Conservation (phyloP, 345 rosid species). For the Diplotaxis tenuifolia region DNA sequence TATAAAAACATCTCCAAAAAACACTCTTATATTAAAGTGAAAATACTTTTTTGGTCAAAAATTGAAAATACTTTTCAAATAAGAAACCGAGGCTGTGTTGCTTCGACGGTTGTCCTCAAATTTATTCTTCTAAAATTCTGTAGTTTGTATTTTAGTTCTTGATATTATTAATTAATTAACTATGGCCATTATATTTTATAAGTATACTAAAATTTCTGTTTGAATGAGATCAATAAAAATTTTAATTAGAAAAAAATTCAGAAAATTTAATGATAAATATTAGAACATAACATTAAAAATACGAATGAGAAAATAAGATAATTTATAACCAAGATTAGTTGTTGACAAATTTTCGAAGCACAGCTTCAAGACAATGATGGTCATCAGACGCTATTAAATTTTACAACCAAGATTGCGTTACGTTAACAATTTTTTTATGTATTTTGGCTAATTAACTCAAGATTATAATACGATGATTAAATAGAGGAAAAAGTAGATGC, state of each 20-base stretch:
- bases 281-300: not conserved
- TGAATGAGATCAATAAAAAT: not conserved
- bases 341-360: not conserved
- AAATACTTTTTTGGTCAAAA: too few species aligned
- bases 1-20: too few species aligned
- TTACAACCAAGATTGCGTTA: not conserved
- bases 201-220: too few species aligned
- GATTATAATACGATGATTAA: not conserved
- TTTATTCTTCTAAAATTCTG: too few species aligned
- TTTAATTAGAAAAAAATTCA: too few species aligned
- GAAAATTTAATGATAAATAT: not conserved
- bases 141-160: not conserved
- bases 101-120: not conserved
- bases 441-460: not conserved
- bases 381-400: not conserved
- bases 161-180: not conserved
- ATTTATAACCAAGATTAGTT: not conserved
- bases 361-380: not conserved
- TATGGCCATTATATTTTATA: not conserved
- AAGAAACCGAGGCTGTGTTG: not conserved
- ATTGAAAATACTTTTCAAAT: not conserved
- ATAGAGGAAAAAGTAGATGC: constrained; percentile 17
- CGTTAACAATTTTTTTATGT: not conserved
- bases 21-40: not conserved
- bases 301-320: not conserved